Conservation (phyloP, 176 grass and related monocot species). For the Paspalum notatum region DNA sequence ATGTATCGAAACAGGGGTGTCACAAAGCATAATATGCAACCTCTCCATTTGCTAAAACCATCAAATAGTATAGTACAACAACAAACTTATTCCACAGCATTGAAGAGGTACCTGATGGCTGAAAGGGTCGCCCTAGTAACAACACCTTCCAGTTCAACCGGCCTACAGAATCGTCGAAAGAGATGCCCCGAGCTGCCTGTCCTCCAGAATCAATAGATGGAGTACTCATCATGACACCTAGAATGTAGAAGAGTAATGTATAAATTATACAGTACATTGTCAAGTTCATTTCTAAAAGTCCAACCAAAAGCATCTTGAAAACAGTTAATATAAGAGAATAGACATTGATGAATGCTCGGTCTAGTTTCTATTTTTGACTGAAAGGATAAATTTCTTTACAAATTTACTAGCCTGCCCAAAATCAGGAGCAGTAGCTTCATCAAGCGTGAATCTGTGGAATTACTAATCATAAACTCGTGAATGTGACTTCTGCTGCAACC, state of each 20-base stretch:
- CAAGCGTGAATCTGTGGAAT: constrained; percentile 1
- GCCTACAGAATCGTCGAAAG: constrained; percentile 34
- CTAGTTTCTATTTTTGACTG: too few species aligned
- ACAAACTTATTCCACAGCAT: constrained; percentile 53
- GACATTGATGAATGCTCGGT: too few species aligned
- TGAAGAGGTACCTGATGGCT: constrained; percentile 81
- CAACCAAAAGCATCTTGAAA: constrained; percentile 6
- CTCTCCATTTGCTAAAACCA: not conserved
- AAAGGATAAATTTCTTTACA: not conserved
- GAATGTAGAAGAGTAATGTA: not conserved
- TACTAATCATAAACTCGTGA: constrained; percentile 32
- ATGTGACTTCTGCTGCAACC: constrained; percentile 38
- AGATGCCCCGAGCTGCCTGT: not conserved
- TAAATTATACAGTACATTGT: not conserved
- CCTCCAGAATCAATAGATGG: not conserved
- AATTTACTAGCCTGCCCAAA: constrained; percentile 38
- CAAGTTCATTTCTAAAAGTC: constrained; percentile 5
- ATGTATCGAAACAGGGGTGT: constrained; percentile 40
- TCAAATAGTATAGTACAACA: not conserved
- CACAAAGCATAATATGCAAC: constrained; percentile 19
- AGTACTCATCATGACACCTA: not conserved
- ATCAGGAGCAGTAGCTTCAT: constrained; percentile 1
- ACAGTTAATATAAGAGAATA: not conserved
- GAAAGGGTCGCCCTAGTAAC: constrained; percentile 74
- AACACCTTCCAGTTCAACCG: constrained; percentile 57